These are phyloP conservation scores for Suillus brevipes DNA, from an alignment of 768 basidiomycete species.

Conservation along the genomic window DNA sequence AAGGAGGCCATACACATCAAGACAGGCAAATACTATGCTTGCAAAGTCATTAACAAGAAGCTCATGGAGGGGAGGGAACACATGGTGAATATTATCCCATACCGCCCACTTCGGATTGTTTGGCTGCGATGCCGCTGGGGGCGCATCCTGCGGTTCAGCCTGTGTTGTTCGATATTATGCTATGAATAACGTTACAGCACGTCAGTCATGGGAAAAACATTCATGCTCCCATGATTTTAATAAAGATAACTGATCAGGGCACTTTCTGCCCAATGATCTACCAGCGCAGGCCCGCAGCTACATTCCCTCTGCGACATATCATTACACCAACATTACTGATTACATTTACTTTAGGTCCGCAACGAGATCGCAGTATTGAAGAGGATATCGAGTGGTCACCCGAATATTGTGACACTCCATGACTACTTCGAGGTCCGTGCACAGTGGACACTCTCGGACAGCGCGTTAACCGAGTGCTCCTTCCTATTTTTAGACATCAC, in stretches of 20 bases:
- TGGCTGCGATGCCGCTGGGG: background rate
- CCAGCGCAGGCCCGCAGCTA: background rate
- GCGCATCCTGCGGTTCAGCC: background rate
- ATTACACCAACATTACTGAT: slow-evolving; percentile 11
- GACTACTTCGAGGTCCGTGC: slow-evolving; percentile 89
- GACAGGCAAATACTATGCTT: slow-evolving; percentile 93
- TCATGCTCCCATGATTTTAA: slow-evolving; percentile 14
- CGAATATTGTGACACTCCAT: slow-evolving; percentile 89
- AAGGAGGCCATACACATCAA: slow-evolving; percentile 95
- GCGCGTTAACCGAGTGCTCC: background rate
- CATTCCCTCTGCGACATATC: slow-evolving; percentile 15
- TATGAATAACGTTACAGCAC: slow-evolving; percentile 3
- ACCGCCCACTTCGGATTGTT: background rate
- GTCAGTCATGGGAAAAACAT: slow-evolving; percentile 6
- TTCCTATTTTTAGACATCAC: slow-evolving; percentile 59
- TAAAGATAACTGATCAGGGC: slow-evolving; percentile 17
- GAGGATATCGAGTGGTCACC: slow-evolving; percentile 85
- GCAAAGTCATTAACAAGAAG: slow-evolving; percentile 99
- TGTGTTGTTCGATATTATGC: background rate
- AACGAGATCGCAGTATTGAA: slow-evolving; percentile 98
- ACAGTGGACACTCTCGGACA: background rate
- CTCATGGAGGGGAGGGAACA: slow-evolving; percentile 97
- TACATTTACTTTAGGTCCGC: slow-evolving; percentile 62
- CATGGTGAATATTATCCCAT: slow-evolving; percentile 66
- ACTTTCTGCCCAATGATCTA: slow-evolving; percentile 3